Percentiles rank a stretch among this genome's conserved stretches.
Evolutionary conservation across 169 alveolate species (phyloP).

Genomic region (Pseudocohnilembus persalinus): DNA sequence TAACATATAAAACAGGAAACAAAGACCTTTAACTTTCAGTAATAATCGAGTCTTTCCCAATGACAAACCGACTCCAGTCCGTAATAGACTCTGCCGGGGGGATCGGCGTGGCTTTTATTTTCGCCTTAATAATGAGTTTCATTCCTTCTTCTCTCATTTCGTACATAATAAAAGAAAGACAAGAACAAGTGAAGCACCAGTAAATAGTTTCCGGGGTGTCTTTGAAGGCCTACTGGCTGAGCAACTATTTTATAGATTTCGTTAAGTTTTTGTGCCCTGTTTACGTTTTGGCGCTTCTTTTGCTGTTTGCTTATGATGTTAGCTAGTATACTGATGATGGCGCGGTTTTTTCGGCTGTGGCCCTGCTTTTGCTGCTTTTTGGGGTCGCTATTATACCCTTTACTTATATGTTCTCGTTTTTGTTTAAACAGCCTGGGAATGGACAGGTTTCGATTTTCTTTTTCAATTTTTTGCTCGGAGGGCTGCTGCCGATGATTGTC

Average conservation of each 20-base stretch:
- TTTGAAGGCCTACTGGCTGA: conserved; percentile 79
- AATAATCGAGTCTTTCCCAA: too few relatives aligned
- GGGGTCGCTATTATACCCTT: conserved; percentile 49
- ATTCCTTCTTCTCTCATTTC: conserved; percentile 83
- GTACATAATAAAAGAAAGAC: conserved; percentile 77
- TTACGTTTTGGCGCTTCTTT: conserved; percentile 21
- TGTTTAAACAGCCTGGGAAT: conserved; percentile 32
- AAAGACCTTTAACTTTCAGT: too few relatives aligned
- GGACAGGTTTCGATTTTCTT: conserved; percentile 39
- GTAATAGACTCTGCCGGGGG: too few relatives aligned
- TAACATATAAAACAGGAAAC: too few relatives aligned
- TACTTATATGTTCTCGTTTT: conserved; percentile 32
- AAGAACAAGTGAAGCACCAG: conserved; percentile 74
- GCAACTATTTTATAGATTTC: conserved; percentile 70
- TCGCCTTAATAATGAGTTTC: conserved; percentile 76
- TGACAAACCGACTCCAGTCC: too few relatives aligned
- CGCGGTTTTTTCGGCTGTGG: background rate
- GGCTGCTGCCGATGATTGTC: conserved; percentile 29
- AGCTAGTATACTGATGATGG: conserved; percentile 18
- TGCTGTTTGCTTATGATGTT: conserved; percentile 53
- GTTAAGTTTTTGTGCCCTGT: conserved; percentile 64
- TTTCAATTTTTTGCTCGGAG: conserved; percentile 47
- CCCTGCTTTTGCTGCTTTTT: conserved; percentile 17
- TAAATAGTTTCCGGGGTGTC: conserved; percentile 77
- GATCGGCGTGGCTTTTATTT: conserved; percentile 66